Conservation (phyloP, 2,329 filamentous ascomycete species). For the Didymella keratinophila region DNA sequence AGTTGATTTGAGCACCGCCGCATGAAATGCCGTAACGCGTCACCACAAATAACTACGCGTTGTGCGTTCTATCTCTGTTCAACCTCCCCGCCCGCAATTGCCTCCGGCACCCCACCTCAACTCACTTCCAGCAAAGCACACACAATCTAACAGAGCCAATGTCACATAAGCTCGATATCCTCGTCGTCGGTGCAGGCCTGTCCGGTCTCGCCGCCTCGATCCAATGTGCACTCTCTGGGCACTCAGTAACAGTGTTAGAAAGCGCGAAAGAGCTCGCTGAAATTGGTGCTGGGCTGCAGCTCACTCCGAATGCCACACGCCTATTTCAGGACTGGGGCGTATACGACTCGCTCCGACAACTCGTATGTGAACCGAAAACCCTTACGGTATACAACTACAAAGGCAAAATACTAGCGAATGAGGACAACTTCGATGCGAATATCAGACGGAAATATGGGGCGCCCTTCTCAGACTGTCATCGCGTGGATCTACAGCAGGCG, state of each 20-base stretch:
- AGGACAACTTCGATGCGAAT: slow-evolving; percentile 61
- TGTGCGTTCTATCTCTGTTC: neutral
- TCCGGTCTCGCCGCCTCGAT: slow-evolving; percentile 56
- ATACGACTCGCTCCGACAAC: slow-evolving; percentile 52
- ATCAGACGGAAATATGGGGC: slow-evolving; percentile 64
- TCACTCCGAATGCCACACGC: slow-evolving; percentile 54
- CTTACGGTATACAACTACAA: slow-evolving; percentile 65
- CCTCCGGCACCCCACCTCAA: slow-evolving; percentile 2
- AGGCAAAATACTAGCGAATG: slow-evolving; percentile 57
- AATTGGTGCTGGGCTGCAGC: slow-evolving; percentile 49
- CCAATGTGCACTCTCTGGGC: slow-evolving; percentile 52
- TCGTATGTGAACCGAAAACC: slow-evolving; percentile 54
- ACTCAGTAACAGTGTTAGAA: slow-evolving; percentile 54
- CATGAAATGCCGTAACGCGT: slow-evolving; percentile 9
- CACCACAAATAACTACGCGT: slow-evolving; percentile 6
- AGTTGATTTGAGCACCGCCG: slow-evolving; percentile 23
- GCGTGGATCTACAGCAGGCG: slow-evolving; percentile 66
- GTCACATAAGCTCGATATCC: slow-evolving; percentile 32
- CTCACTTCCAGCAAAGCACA: neutral
- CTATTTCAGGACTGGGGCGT: slow-evolving; percentile 62
- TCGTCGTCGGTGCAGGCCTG: slow-evolving; percentile 52
- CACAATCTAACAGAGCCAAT: slow-evolving; percentile 1
- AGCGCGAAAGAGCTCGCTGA: slow-evolving; percentile 53
- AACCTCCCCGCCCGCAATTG: neutral
- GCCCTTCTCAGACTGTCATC: slow-evolving; percentile 68